Conservation (phyloP, 208 protist species). For the Acanthamoeba castellanii region DNA sequence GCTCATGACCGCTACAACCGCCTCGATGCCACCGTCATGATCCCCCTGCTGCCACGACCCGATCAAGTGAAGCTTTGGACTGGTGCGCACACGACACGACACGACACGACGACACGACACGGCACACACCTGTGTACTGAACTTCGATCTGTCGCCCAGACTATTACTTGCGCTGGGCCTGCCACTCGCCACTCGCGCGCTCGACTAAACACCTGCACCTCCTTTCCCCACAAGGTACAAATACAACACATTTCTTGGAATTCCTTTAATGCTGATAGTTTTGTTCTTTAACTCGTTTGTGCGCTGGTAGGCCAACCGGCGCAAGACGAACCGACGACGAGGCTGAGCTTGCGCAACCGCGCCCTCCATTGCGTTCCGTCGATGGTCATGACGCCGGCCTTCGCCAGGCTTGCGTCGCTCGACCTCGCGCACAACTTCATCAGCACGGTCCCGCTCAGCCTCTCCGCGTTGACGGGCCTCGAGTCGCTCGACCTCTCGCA, state of each 20-base stretch:
- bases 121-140: no score
- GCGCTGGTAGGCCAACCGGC: background rate
- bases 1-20: background rate
- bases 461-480: background rate
- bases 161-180: conserved; percentile 38
- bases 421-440: conserved; percentile 48
- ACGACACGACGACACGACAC: no score
- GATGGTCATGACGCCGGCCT: background rate
- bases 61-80: conserved; percentile 16
- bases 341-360: background rate
- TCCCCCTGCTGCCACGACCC: background rate
- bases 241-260: background rate
- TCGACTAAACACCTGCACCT: background rate
- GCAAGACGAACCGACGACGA: background rate
- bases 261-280: background rate
- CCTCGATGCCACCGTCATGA: no score
- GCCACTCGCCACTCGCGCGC: background rate
- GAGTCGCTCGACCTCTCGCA: conserved; percentile 14
- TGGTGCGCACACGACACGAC: background rate
- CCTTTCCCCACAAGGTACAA: background rate
- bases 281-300: background rate
- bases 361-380: background rate
- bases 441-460: conserved; percentile 5
- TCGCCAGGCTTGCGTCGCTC: background rate
- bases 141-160: background rate